Base-by-base conservation (phyloP, 2,329 filamentous ascomycete genomes). In the Drechslerella dactyloides region DNA sequence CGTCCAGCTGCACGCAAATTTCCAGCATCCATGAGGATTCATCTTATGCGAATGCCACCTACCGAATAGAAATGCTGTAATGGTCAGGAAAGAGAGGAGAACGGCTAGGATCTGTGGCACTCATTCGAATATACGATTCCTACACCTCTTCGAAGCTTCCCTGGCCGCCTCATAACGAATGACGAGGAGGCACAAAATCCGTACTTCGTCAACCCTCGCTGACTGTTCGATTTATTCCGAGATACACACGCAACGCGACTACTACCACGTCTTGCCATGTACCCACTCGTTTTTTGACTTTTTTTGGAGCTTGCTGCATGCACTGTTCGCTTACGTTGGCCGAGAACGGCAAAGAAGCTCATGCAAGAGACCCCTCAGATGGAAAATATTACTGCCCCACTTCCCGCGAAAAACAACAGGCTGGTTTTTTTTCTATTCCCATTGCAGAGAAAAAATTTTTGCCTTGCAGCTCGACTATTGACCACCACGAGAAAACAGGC, bases 291-390 rank as follows among this genome's bases (percentile, higher is more conserved):
- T 35, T 64, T 64, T 56, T 51, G 17, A 11, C 10, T 10, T 35
- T 33, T 44, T 64, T 56, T 27, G 44, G 59, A 42, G 50, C 37
- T 19, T 56, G 37, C 11, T 42, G 37, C 56, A 64, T 70, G 66
- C 66, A 70, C 7, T 64, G 66, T 70, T 70, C 66, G 66, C 59
- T 58, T 64, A 40, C 35, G 33, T 55, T 70, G 59, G 66, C 59
- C 52, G 59, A 59, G 64, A 64, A 55, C 50, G 59, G 66, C 59
- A 70, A 42, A 58, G 54, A 70, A 40, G 11, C 48, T 63, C 44
- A 63, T 70, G 65, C 65, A 70, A 70, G 53, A 63, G 65, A 59
- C 59, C 66, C 66, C 66, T 64, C 66, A 63, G 40, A 59, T 21
- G 58, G 63, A 64, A 55, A 62, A 51, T 68, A 69, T 51, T 37